Evolutionary conservation across 1,284 basidiomycete genomes (phyloP).

Genomic region (Mycena sp.): DNA sequence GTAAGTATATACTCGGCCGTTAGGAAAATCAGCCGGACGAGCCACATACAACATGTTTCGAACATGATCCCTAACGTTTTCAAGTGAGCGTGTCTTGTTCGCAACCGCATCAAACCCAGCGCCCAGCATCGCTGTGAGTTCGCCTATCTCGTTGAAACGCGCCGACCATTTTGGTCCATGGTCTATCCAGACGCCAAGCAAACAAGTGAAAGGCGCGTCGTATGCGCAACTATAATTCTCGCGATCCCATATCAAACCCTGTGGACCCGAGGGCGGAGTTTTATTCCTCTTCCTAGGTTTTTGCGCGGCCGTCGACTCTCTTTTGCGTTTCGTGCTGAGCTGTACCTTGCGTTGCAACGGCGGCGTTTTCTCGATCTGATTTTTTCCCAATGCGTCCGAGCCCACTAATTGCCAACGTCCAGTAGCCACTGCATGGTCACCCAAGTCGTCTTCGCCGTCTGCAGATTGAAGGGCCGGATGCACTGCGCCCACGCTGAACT

Average conservation of each 20-base stretch:
- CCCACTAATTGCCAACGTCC: background rate
- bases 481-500: background rate
- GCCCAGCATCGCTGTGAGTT: no score
- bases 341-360: no score
- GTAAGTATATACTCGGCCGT: no score
- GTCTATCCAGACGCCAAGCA: background rate
- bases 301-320: background rate
- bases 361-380: background rate
- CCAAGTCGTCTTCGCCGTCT: background rate
- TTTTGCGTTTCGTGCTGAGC: background rate
- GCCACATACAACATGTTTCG: no score
- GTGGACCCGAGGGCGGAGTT: background rate
- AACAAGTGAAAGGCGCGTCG: background rate
- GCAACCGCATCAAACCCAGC: no score
- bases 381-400: no score
- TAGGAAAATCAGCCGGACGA: no score
- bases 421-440: background rate
- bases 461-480: background rate
- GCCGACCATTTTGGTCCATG: background rate
- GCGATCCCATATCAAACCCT: conserved; percentile 15
- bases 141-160: background rate
- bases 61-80: no score
- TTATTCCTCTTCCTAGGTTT: background rate
- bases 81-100: no score
- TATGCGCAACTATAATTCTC: conserved; percentile 6